These are phyloP conservation scores for Trichoderma polysporum DNA, from an alignment of 2,329 filamentous ascomycete species.

Conservation along the genomic window DNA sequence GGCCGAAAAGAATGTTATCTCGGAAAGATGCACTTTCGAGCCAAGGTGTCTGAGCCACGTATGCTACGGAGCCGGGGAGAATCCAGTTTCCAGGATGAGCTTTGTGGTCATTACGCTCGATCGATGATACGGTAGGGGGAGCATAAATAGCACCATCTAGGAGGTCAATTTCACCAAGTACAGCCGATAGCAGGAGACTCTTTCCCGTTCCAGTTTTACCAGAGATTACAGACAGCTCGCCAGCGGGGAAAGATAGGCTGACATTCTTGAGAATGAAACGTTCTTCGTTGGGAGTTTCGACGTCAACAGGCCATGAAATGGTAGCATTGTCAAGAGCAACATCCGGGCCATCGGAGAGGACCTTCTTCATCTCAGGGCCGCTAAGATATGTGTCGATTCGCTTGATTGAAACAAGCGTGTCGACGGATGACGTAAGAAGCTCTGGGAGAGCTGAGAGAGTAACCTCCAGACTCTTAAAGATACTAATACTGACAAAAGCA, in stretches of 20 bases:
- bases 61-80: conserved; percentile 67
- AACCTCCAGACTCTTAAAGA: conserved; percentile 72
- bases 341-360: conserved; percentile 54
- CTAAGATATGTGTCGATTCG: conserved; percentile 71
- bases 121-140: conserved; percentile 48
- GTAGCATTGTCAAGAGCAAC: conserved; percentile 67
- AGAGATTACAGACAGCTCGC: conserved; percentile 71
- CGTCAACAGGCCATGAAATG: conserved; percentile 73
- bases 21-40: conserved; percentile 78
- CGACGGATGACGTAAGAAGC: conserved; percentile 66
- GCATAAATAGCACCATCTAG: conserved; percentile 60
- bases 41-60: conserved; percentile 79
- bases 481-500: conserved; percentile 74
- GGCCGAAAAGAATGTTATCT: conserved; percentile 76
- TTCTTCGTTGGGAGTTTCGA: conserved; percentile 54
- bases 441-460: conserved; percentile 71
- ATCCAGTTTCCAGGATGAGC: conserved; percentile 68
- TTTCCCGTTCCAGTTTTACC: conserved; percentile 79
- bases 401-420: conserved; percentile 70
- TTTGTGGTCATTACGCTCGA: conserved; percentile 59
- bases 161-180: conserved; percentile 74
- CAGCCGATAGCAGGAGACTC: conserved; percentile 69
- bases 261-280: conserved; percentile 66
- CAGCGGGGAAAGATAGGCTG: conserved; percentile 64
- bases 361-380: conserved; percentile 61